Evolutionary conservation across 306 rosid genomes (phyloP), one percentile per base, ranked within the genome.

Genomic region (Trifolium fragiferum): DNA sequence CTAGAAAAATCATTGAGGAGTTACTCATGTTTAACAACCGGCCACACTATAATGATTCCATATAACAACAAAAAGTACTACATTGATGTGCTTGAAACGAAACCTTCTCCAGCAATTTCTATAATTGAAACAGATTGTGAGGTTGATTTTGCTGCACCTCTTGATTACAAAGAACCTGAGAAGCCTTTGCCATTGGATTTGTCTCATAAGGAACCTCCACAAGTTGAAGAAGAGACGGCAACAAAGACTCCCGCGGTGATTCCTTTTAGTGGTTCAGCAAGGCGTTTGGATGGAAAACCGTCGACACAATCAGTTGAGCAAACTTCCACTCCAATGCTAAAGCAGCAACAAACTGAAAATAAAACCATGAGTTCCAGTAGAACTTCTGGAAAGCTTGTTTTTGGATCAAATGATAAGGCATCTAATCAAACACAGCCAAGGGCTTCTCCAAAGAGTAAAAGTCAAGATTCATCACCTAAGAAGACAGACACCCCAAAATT

Each of bases 121-220:
- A 84, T 87, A 19, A 77, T 83, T 68, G 86, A 88, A 77, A 88
- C 88, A 0, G 84, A 88, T 43, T 84, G 84, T 49, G 84, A 84
- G 73, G 90, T 86, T 75, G 89, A 84, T 65, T 86, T 86, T 59
- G 87, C 84, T 1, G 67, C 76, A n/a, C 88, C 90, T 72, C 85
- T 86, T 23, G 83, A 88, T 81, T 88, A 74, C 38, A 65, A 68
- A 73, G 90, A 88, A 75, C 84, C 87, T 20, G 67, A 65, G 77
- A 80, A 80, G 77, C 43, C 63, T 3, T 67, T 80, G 55, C 20
- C 73, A 51, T 65, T 82, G 66, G 51, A 75, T 47, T 68, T 41
- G 35, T 19, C 47, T 32, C 50, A 65, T 32, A 81, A 40, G 54
- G 61, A 46, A 60, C 63, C 7, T 40, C 69, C 54, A 50, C 76